Evolutionary conservation across 768 basidiomycete genomes (phyloP).

Genomic region (Serendipita indica): DNA sequence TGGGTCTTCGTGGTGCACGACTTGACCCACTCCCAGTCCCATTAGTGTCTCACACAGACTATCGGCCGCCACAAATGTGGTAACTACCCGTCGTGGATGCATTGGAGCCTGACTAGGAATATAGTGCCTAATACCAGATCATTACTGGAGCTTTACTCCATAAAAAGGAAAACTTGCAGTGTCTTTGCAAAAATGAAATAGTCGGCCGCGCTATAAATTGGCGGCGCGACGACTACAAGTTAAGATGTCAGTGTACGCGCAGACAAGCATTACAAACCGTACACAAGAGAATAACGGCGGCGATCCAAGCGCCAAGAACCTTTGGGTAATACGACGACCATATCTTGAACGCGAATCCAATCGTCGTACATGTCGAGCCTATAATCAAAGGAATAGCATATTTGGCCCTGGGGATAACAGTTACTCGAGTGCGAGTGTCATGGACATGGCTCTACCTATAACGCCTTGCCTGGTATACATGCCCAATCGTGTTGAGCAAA

Average conservation of each 20-base stretch:
- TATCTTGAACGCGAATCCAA: constrained; percentile 1
- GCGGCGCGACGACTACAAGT: neutral
- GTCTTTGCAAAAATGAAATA: constrained; percentile 9
- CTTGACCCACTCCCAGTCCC: neutral
- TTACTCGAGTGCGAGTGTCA: neutral
- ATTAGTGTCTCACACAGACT: constrained; percentile 4
- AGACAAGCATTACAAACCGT: neutral
- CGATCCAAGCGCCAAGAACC: neutral
- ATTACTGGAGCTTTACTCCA: too few species aligned
- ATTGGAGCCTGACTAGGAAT: constrained; percentile 5
- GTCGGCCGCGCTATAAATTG: constrained; percentile 7
- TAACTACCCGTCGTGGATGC: constrained; percentile 5
- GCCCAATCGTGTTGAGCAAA: neutral
- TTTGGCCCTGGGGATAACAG: neutral
- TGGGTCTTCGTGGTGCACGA: neutral
- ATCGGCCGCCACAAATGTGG: neutral
- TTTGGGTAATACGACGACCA: neutral
- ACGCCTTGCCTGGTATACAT: constrained; percentile 3
- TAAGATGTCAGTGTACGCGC: neutral
- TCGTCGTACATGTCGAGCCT: neutral
- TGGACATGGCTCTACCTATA: too few species aligned
- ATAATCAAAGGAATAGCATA: neutral
- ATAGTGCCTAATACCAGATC: neutral
- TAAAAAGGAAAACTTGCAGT: neutral
- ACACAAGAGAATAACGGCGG: neutral